phyloP scores from a whole-genome alignment of 2,329 filamentous ascomycete genomes.

The Malbranchea zuffiana region DNA sequence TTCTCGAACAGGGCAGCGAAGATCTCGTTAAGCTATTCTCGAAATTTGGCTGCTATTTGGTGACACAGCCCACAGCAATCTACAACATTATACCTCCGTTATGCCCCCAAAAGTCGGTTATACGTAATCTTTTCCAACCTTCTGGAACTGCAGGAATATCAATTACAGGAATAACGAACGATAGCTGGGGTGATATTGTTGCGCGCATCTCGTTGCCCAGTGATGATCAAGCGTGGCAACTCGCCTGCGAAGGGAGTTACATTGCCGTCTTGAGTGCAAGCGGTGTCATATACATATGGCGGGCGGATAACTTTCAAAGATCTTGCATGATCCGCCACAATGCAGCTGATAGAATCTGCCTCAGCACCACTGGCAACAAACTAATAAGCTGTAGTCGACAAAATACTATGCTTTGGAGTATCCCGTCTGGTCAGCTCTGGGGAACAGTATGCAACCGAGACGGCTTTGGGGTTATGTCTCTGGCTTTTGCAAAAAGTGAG shows the following conservation, averaged over 20 bases:
- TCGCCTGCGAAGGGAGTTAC: constrained; percentile 12
- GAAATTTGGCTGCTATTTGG: constrained; percentile 25
- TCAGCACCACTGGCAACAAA: constrained; percentile 17
- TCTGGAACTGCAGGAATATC: constrained; percentile 13
- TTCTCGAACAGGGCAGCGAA: constrained; percentile 24
- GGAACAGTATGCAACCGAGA: background rate
- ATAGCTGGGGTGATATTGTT: constrained; percentile 14
- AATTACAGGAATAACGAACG: constrained; percentile 11
- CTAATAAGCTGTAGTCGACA: background rate
- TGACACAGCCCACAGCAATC: constrained; percentile 23
- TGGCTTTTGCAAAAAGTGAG: too few species aligned
- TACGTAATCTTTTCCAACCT: constrained; percentile 27
- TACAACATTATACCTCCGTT: constrained; percentile 31
- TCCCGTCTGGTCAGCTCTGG: background rate
- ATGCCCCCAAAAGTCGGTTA: constrained; percentile 27
- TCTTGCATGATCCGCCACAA: background rate
- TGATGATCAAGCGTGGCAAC: constrained; percentile 5
- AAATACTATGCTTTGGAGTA: background rate
- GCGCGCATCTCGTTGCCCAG: constrained; percentile 10
- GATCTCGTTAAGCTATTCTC: constrained; percentile 30
- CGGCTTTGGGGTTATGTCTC: too few species aligned
- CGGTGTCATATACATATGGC: too few species aligned
- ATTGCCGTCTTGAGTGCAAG: background rate
- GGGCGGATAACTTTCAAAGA: background rate
- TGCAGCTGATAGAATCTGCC: constrained; percentile 23